These are phyloP conservation scores for Zygnema circumcarinatum DNA, from an alignment of 139 green algal species.

Conservation along the genomic window DNA sequence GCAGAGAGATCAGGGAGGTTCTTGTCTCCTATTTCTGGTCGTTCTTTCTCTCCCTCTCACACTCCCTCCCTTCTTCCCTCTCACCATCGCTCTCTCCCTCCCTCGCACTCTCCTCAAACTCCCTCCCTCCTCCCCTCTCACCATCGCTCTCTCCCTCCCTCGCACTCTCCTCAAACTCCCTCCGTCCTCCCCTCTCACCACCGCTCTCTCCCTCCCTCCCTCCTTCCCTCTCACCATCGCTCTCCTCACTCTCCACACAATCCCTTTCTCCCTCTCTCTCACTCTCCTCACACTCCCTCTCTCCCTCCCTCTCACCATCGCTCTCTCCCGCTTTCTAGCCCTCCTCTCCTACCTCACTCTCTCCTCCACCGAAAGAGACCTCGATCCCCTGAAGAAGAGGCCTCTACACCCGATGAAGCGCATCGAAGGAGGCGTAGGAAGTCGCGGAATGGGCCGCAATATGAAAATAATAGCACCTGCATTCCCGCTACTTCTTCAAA, in stretches of 20 bases:
- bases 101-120: not conserved
- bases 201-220: not conserved
- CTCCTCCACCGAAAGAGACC: not conserved
- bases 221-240: not conserved
- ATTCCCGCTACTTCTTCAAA: not conserved
- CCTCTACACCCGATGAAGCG: no score
- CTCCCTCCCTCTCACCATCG: constrained; percentile 7
- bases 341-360: constrained; percentile 15
- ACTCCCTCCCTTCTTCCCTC: not conserved
- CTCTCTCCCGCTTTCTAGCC: not conserved
- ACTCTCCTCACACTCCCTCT: not conserved
- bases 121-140: not conserved
- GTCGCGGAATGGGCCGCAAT: no score
- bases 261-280: constrained; percentile 11
- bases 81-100: constrained; percentile 1
- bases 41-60: constrained; percentile 18
- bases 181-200: constrained; percentile 4
- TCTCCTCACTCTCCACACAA: not conserved
- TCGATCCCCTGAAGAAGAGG: no score
- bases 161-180: not conserved
- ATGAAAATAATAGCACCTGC: no score
- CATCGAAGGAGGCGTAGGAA: no score
- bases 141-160: not conserved
- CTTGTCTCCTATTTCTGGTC: constrained; percentile 1
- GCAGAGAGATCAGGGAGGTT: no score